Evolutionary conservation across 2,329 filamentous ascomycete genomes (phyloP), one percentile per base, ranked within the genome.

Genomic region (Sclerotinia minor): DNA sequence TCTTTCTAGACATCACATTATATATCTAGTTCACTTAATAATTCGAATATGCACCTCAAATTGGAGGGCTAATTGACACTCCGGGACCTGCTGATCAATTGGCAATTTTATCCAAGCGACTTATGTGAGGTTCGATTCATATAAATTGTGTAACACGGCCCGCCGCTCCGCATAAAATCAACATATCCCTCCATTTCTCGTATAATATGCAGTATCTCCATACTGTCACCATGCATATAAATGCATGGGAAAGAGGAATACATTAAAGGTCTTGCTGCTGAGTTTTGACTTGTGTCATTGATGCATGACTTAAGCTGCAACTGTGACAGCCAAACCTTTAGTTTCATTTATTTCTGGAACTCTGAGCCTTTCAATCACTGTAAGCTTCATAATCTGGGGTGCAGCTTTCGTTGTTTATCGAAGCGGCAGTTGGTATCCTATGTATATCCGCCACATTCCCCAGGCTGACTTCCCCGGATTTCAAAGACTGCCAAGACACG

Each of bases 131-230:
- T 29, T 15, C 17, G 47, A 61, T 67, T 15, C 47, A 45, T 67
- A 41, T 59, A 29, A 58, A 38, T 9, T 60, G 54, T 66, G 64
- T 66, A 26, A 60, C 64, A 67, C 65, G 65, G 65, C 57, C 65
- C 65, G 65, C 44, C 35, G 57, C 35, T 64, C 61, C 61, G 61
- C 49, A 44, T n/a, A 44, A 38, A 32, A 29, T 41, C 47, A 54
- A 44, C 17, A 7, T 24, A 54, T n/a, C 21, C 35, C 49, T 44
- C 4, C 24, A 32, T 11, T 44, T 54, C n/a, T 11, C 24, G 54
- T 64, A 64, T 15, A 21, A 44, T 44, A 41, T 29, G 49, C n/a
- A 38, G 13, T 9, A 61, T 24, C 47, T 61, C 29, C 45, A 24
- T 50, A 50, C 38, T 38, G 5, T 17, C 45, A n/a, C n/a, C n/a